Evolutionary conservation across 179 eudicot species (phyloP).

Genomic region (Corrigiola litoralis): DNA sequence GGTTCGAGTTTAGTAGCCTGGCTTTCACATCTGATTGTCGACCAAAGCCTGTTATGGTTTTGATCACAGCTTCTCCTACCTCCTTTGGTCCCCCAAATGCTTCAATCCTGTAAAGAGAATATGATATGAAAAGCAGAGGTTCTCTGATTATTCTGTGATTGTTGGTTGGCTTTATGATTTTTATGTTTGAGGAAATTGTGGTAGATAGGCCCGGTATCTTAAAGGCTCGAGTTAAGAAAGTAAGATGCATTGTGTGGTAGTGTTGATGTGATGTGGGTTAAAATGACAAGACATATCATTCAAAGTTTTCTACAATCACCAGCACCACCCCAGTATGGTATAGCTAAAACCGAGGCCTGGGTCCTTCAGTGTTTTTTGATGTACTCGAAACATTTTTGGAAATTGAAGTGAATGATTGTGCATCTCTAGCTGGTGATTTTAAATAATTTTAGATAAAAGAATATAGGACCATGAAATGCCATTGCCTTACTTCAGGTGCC

Average conservation of each 20-base stretch:
- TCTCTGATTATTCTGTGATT: neutral
- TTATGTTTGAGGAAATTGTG: neutral
- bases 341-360: too few relatives aligned
- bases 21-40: slow-evolving; percentile 54
- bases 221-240: neutral
- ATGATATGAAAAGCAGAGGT: neutral
- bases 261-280: neutral
- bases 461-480: too few relatives aligned
- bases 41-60: slow-evolving; percentile 44
- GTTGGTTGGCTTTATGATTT: neutral
- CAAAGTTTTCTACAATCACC: neutral
- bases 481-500: too few relatives aligned
- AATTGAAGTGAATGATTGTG: too few relatives aligned
- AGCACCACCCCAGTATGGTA: too few relatives aligned
- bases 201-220: neutral
- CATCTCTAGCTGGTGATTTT: too few relatives aligned
- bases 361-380: too few relatives aligned
- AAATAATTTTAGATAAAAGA: too few relatives aligned
- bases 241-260: too few relatives aligned
- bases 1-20: slow-evolving; percentile 41
- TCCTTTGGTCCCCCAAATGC: slow-evolving; percentile 85
- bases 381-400: too few relatives aligned
- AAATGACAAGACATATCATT: too few relatives aligned
- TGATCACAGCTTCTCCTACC: slow-evolving; percentile 67
- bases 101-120: slow-evolving; percentile 57